Evolutionary conservation across 2,329 filamentous ascomycete species (phyloP), one percentile per base, ranked within the genome.

Genomic region (Biscogniauxia sp.): DNA sequence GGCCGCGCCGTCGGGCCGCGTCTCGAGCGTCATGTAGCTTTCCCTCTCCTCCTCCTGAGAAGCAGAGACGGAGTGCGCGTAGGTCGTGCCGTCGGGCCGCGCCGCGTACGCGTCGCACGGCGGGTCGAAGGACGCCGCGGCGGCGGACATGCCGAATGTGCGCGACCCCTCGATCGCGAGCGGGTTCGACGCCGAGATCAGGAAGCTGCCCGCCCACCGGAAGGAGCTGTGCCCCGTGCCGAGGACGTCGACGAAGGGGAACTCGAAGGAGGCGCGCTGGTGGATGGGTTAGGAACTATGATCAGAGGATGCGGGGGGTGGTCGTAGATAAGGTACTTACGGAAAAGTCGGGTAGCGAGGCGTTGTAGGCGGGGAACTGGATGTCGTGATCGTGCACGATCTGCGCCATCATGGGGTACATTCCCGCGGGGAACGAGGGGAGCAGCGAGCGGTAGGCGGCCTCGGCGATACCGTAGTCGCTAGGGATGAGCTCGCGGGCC

Each of bases 181-280:
- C 1, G 70, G 62, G 64, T 80, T 78, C 58, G 63, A 65, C 1
- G 76, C 75, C 1, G 76, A 78, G 63, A 85, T 79, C 59, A 84
- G 70, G 57, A 82, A 75, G 2, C 77, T 75, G 0, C 78, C 77
- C 0, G 76, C 76, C 77, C 80, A 84, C 49, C 79, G 79, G 73
- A 84, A 86, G 2, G 78, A 79, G 1, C 80, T 80, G 62, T 77
- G 72, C 37, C 79, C 79, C 69, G 85, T 81, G 55, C 76, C 75
- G 2, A 84, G 72, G 5, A 83, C 67, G 66, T 85, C 83, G 45
- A 86, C 61, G 68, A 86, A 86, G 0, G 84, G 84, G 60, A 84
- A 86, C 64, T 82, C 79, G 61, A 84, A 78, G 8, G 79, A 78
- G 19, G 79, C 73, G 45, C 79, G 80, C 82, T 84, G 20, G 9